Base-by-base conservation (phyloP, 768 basidiomycete genomes). In the Lentinula detonsa region DNA sequence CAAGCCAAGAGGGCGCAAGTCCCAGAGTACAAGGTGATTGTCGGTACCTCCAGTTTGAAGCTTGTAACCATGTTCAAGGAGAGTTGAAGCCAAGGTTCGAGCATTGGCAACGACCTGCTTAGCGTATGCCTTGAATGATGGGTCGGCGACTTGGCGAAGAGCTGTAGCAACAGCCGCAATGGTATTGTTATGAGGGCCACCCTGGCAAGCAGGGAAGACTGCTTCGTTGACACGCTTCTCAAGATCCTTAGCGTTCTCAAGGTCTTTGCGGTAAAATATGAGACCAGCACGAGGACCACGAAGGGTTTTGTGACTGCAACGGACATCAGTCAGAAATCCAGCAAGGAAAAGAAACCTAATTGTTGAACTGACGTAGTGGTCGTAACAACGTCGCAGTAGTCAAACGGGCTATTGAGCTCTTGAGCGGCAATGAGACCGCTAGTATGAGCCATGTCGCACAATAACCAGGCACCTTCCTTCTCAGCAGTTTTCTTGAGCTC, bases 201-300 rank as follows among this genome's bases (percentile, higher is more conserved):
- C 97, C 78, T 98, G 97, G 84, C 97, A 98, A 39, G 97, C 96
- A 61, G 97, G 97, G 87, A 99, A 99, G 65, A 99, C 96, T 54
- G 97, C 95, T 45, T 96, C 92, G 73, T 98, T 98, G 68, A 99
- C 87, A 61, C 95, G 90, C 75, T 93, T 93, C 83, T 98, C 97
- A 49, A 99, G 85, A 67, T 98, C 96, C 68, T 84, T 76, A 31
- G 85, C 76, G 62, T 87, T 81, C 70, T 90, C 84, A 67, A 86
- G 85, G 72, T 96, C 94, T 76, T 90, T 97, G 74, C 91, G 85
- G 88, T 96, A 99, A 85, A 99, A 99, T 79, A 99, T 91, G 64
- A 99, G 79, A 73, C 97, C 97, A 55, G 96, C 97, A 66, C 97
- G 90, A 60, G 97, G 95, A 56, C 97, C 97, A 70, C 97, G 93